Evolutionary conservation across 768 basidiomycete genomes (phyloP), one percentile per base, ranked within the genome.

Genomic region (Polyporus arcularius): DNA sequence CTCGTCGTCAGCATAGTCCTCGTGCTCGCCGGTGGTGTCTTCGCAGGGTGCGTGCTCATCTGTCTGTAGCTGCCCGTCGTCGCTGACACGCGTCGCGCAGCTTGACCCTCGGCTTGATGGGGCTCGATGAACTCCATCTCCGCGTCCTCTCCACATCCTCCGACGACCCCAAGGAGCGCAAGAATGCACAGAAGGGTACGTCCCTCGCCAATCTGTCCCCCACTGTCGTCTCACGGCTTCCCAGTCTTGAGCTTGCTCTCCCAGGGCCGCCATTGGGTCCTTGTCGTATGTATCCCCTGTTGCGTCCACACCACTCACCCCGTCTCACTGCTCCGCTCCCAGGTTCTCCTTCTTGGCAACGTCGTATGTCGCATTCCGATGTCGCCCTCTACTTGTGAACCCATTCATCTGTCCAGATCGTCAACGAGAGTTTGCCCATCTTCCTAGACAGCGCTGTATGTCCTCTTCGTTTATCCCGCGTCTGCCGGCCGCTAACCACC

Each of bases 21-120:
- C 30, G 94, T 98, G 7, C 74, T 98, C 1, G 77, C 85, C 0
- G 96, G 96, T 2, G 96, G 96, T 54, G 88, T 95, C 4, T 97
- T 98, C 71, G 92, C 96, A 12, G 96, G 96, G 95, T 91, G 8
- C 40, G 57, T 9, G 12, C 39, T 10, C 10, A 28, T 21, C 6
- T 14, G 26, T 18, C 5, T 38, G 10, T 32, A 26, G 15, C 49
- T 16, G 50, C 10, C 16, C 12, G 35, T 32, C 54, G 28, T 35
- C 10, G n/a, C 30, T 12, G 31, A 15, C 28, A 31, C 30, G 18
- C 54, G n/a, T 41, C 52, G 41, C 53, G n/a, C 66, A 94, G 94
- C 3, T 76, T 97, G 55, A 97, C 95, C 0, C 85, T 97, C 31
- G 95, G 93, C 1, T 79, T 97, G 30, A 96, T 96, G 95, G 95